Conservation (phyloP, 1,139 yeast species). For the Candida frijolesensis region DNA sequence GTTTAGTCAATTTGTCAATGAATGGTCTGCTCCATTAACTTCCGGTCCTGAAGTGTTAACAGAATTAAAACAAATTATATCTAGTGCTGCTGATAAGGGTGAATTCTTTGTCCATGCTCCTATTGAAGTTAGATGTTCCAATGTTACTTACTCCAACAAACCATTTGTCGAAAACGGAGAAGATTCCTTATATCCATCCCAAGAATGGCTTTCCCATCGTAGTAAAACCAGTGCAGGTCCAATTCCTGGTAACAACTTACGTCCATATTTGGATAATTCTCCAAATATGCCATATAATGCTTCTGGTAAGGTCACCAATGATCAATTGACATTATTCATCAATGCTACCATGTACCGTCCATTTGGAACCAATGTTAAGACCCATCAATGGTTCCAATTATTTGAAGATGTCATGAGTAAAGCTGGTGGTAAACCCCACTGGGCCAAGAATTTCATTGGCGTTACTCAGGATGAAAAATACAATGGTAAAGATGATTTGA, state of each 20-base stretch:
- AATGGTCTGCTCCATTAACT: slow-evolving; percentile 90
- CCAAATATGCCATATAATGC: slow-evolving; percentile 62
- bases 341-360: slow-evolving; percentile 98
- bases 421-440: slow-evolving; percentile 93
- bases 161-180: slow-evolving; percentile 51
- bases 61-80: slow-evolving; percentile 62
- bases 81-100: slow-evolving; percentile 58
- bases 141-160: slow-evolving; percentile 59
- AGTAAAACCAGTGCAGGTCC: slow-evolving; percentile 60
- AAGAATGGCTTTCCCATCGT: slow-evolving; percentile 42
- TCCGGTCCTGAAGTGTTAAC: slow-evolving; percentile 74
- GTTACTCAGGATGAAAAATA: slow-evolving; percentile 26
- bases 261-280: slow-evolving; percentile 81
- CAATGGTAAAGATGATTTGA: slow-evolving; percentile 33
- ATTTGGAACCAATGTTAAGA: slow-evolving; percentile 71
- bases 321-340: slow-evolving; percentile 80
- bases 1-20: slow-evolving; percentile 92
- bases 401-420: slow-evolving; percentile 77
- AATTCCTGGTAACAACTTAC: slow-evolving; percentile 76
- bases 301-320: slow-evolving; percentile 57
- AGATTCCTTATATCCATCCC: slow-evolving; percentile 43
- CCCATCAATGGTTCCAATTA: slow-evolving; percentile 78
- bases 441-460: slow-evolving; percentile 98
- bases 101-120: slow-evolving; percentile 92
- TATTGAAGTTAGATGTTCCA: slow-evolving; percentile 90